A percentile compares a stretch with the other conserved stretches of the same genome.
These are phyloP conservation scores for Epichloe brachyelytri DNA, from an alignment of 2,329 filamentous ascomycete species.

Conservation along the genomic window DNA sequence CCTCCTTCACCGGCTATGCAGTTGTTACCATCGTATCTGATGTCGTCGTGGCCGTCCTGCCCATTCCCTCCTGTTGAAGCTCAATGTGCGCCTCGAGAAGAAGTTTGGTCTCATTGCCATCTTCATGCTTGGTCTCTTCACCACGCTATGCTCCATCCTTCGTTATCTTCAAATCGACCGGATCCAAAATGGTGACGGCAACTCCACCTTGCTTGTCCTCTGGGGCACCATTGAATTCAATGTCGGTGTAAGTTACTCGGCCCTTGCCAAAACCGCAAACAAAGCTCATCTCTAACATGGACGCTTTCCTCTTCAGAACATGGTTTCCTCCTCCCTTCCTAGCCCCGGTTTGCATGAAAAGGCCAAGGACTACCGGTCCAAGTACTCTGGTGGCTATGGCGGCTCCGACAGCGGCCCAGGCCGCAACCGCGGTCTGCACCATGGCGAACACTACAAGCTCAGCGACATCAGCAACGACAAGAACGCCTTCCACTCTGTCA, in stretches of 20 bases:
- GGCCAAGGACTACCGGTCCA: constrained; percentile 28
- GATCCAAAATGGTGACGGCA: constrained; percentile 36
- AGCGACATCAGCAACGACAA: constrained; percentile 23
- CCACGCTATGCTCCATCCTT: constrained; percentile 40
- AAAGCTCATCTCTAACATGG: not conserved
- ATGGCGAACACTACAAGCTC: constrained; percentile 24
- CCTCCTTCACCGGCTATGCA: constrained; percentile 38
- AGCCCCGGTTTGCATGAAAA: constrained; percentile 30
- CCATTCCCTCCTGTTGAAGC: constrained; percentile 33
- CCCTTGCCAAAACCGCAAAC: not conserved
- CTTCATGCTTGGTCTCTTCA: constrained; percentile 41
- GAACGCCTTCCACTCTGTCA: constrained; percentile 15
- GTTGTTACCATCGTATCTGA: constrained; percentile 39
- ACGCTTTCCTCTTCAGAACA: constrained; percentile 20
- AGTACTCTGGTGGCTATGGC: constrained; percentile 14
- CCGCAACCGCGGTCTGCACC: constrained; percentile 13
- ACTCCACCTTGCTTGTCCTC: constrained; percentile 42
- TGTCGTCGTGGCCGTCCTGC: constrained; percentile 34
- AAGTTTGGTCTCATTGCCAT: constrained; percentile 38
- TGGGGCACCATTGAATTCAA: constrained; percentile 47
- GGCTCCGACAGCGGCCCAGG: constrained; percentile 16
- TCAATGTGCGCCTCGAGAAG: constrained; percentile 34
- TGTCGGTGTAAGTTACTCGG: constrained; percentile 30
- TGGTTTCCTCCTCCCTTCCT: constrained; percentile 33
- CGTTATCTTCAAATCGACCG: constrained; percentile 37